Percentiles rank a stretch among this genome's conserved stretches.
phyloP scores from a whole-genome alignment of 352 stramenopile species.

The Thalassiosira pacifica region DNA sequence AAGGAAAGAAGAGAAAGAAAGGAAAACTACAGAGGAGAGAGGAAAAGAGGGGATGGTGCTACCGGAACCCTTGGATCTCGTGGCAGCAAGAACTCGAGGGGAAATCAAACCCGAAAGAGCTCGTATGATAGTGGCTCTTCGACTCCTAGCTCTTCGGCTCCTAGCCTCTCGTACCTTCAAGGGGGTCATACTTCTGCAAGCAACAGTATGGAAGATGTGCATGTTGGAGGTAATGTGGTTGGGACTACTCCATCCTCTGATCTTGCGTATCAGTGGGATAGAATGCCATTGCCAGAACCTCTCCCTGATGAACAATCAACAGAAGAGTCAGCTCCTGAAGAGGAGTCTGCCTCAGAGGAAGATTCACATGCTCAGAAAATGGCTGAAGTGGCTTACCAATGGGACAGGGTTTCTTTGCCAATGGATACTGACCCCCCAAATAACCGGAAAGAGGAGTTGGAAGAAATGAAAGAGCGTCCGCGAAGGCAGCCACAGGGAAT shows the following conservation, averaged over 20 bases:
- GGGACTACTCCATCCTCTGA: not conserved
- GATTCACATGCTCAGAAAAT: not conserved
- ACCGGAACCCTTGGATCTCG: not conserved
- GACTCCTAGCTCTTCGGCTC: not conserved
- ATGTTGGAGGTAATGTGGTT: not conserved
- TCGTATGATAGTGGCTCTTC: not conserved
- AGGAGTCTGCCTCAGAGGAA: conserved; percentile 5
- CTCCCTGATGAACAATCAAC: not conserved
- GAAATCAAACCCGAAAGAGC: not conserved
- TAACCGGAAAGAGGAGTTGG: not conserved
- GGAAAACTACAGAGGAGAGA: not conserved
- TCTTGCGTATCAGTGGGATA: conserved; percentile 32
- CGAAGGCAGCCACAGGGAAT: no score
- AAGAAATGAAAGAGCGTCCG: no score
- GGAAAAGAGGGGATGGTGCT: not conserved
- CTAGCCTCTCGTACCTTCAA: not conserved
- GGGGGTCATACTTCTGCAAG: not conserved
- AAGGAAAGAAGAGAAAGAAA: not conserved
- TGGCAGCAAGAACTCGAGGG: not conserved
- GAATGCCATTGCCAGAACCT: not conserved
- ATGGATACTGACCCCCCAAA: not conserved
- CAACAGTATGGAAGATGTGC: not conserved
- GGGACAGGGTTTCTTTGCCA: conserved; percentile 1
- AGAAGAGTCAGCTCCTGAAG: not conserved
- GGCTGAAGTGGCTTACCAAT: conserved; percentile 1